Conservation (phyloP, 2,329 filamentous ascomycete species). For the Aureobasidium sp. region DNA sequence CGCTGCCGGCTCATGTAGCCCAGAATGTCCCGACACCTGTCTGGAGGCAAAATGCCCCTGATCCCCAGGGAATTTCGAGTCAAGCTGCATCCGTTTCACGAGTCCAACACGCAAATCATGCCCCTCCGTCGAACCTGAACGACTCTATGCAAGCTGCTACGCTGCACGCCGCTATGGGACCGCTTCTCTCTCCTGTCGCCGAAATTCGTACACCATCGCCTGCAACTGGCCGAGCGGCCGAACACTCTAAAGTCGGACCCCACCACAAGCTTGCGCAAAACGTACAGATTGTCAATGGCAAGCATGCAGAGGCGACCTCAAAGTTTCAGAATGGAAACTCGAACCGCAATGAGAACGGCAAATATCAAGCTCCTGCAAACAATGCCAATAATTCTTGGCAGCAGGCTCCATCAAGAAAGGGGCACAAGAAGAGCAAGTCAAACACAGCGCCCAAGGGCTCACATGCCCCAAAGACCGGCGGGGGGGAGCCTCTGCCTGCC, state of each 20-base stretch:
- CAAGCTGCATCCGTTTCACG: background rate
- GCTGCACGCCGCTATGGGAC: constrained; percentile 18
- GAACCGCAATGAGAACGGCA: background rate
- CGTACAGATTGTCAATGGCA: constrained; percentile 24
- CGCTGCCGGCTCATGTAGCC: background rate
- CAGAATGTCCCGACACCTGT: constrained; percentile 3
- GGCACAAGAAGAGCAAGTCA: constrained; percentile 29
- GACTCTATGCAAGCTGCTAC: background rate
- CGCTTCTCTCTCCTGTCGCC: constrained; percentile 61
- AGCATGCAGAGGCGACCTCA: constrained; percentile 14
- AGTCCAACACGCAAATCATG: background rate
- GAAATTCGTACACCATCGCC: constrained; percentile 66
- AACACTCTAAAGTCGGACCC: constrained; percentile 22
- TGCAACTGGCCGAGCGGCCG: constrained; percentile 49
- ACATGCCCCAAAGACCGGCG: constrained; percentile 14
- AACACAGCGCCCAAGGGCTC: constrained; percentile 16
- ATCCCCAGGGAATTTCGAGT: background rate
- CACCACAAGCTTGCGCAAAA: constrained; percentile 17
- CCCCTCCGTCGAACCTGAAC: background rate
- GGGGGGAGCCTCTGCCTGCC: constrained; percentile 35
- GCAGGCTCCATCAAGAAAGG: constrained; percentile 23
- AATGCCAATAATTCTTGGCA: constrained; percentile 19
- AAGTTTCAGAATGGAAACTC: constrained; percentile 4
- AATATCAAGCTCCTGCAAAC: constrained; percentile 4
- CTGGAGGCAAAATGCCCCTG: background rate